These are phyloP conservation scores for Ceratobasidium sp. DNA, from an alignment of 1,284 basidiomycete genomes.

Conservation along the genomic window DNA sequence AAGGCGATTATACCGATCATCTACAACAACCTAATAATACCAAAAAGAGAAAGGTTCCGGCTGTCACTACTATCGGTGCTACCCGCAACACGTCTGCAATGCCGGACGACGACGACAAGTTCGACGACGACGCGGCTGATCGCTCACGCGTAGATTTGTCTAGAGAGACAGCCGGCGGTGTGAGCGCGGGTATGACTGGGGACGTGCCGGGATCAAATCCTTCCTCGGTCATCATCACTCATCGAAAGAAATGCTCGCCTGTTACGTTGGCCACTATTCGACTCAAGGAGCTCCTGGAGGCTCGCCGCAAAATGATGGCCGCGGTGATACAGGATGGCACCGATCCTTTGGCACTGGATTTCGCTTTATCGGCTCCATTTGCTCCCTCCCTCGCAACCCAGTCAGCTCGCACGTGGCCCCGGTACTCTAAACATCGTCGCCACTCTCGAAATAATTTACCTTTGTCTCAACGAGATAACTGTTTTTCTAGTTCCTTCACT, in stretches of 20 bases:
- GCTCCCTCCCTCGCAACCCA: neutral
- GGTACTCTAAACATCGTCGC: constrained; percentile 12
- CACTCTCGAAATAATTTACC: neutral
- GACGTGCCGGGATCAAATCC: neutral
- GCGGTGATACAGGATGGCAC: constrained; percentile 70
- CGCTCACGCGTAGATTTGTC: neutral
- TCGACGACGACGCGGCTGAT: neutral
- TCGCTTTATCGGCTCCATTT: constrained; percentile 72
- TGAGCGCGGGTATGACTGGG: neutral
- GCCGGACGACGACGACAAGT: neutral
- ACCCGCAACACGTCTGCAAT: neutral
- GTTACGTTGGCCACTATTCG: constrained; percentile 74
- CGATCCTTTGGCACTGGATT: constrained; percentile 69
- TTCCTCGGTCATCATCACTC: neutral
- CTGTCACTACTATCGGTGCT: constrained; percentile 46
- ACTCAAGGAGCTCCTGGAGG: constrained; percentile 76
- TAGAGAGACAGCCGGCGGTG: neutral
- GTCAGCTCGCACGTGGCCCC: constrained; percentile 17
- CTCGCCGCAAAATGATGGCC: constrained; percentile 72
- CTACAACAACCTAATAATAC: constrained; percentile 79
- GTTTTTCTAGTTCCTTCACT: constrained; percentile 57
- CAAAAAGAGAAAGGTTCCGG: constrained; percentile 84
- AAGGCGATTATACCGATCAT: constrained; percentile 71
- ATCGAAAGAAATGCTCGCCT: constrained; percentile 60
- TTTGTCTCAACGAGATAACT: neutral